Evolutionary conservation across 2,329 filamentous ascomycete genomes (phyloP).

Genomic region (Cladophialophora immunda): DNA sequence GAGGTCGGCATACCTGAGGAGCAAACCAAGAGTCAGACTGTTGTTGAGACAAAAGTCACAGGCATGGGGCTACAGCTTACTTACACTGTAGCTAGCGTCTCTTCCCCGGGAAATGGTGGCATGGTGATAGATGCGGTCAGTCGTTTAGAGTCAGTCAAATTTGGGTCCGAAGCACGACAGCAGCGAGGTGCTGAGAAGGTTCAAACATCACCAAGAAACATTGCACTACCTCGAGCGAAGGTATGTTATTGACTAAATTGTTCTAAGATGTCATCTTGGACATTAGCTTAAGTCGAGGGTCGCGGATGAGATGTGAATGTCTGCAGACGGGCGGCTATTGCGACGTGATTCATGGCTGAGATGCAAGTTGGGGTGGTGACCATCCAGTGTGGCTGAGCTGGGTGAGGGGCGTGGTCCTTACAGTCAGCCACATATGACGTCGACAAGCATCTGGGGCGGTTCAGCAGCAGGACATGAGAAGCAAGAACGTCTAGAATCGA

Average conservation of each 20-base stretch:
- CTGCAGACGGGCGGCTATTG: neutral
- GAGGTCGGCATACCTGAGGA: conserved; percentile 67
- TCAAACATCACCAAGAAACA: neutral
- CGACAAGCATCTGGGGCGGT: neutral
- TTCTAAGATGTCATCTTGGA: neutral
- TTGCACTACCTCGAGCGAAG: neutral
- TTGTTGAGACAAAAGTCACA: neutral
- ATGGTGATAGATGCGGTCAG: conserved; percentile 43
- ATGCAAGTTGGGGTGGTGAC: neutral
- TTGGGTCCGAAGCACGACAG: neutral
- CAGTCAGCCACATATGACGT: conserved; percentile 1
- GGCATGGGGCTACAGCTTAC: conserved; percentile 46
- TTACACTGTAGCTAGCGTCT: conserved; percentile 57
- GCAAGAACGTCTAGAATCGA: neutral
- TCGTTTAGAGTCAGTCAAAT: neutral
- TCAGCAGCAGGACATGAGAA: neutral
- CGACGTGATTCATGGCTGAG: neutral
- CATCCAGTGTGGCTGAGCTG: conserved; percentile 1
- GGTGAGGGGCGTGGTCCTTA: neutral
- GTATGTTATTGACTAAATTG: neutral
- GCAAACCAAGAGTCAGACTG: conserved; percentile 6
- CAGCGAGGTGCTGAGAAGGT: neutral
- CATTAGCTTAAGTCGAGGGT: neutral
- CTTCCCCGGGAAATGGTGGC: conserved; percentile 57
- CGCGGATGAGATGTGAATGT: neutral